These are phyloP conservation scores for Neolecta irregularis DNA, from an alignment of 1,139 yeast species.

Conservation along the genomic window DNA sequence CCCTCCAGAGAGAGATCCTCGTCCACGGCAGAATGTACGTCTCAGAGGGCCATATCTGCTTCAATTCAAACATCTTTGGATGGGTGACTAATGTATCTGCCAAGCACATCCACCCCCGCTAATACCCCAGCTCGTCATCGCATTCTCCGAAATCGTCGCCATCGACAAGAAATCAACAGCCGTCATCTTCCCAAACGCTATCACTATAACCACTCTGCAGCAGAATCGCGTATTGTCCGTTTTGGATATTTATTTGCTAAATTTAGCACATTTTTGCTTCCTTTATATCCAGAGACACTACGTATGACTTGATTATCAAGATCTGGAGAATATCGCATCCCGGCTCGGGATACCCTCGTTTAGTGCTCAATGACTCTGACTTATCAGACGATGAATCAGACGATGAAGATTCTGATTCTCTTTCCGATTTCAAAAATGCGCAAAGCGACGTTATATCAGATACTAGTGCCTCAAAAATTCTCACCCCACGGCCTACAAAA, in stretches of 20 bases:
- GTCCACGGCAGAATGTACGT: conserved; percentile 85
- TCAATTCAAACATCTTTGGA: conserved; percentile 81
- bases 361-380: conserved; percentile 17
- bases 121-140: conserved; percentile 34
- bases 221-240: conserved; percentile 21
- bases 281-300: conserved; percentile 65
- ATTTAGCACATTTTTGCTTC: conserved; percentile 65
- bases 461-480: conserved; percentile 7
- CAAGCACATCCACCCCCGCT: background rate
- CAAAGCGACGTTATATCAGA: conserved; percentile 19
- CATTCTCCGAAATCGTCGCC: conserved; percentile 52
- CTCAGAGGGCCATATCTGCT: conserved; percentile 67
- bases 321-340: conserved; percentile 24
- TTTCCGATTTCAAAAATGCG: conserved; percentile 15
- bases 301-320: conserved; percentile 44
- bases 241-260: background rate
- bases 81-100: conserved; percentile 56
- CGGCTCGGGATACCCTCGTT: conserved; percentile 30
- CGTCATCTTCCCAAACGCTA: conserved; percentile 84
- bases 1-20: conserved; percentile 70
- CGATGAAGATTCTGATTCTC: conserved; percentile 19
- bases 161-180: conserved; percentile 75
- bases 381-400: conserved; percentile 15
- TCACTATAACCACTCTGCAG: conserved; percentile 51
- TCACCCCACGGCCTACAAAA: conserved; percentile 1